These are phyloP conservation scores for Scenedesmus sp. DNA, from an alignment of 163 green algal species.

Conservation along the genomic window DNA sequence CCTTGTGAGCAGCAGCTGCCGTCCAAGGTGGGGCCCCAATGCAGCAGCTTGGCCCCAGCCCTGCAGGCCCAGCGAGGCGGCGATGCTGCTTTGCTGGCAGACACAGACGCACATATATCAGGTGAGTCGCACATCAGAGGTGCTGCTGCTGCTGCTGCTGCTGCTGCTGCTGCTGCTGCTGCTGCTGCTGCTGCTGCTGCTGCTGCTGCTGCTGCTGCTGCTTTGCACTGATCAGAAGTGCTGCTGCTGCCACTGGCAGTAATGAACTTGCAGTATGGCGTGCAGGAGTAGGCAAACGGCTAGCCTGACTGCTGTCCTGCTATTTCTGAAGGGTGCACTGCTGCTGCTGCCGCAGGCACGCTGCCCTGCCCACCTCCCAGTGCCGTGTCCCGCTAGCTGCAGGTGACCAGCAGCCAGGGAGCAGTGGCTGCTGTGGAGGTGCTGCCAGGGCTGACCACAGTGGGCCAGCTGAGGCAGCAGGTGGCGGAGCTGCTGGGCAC, in stretches of 20 bases:
- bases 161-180: background rate
- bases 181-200: background rate
- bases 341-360: background rate
- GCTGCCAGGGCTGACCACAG: conserved; percentile 8
- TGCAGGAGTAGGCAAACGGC: too few relatives aligned
- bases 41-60: background rate
- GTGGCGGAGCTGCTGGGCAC: background rate
- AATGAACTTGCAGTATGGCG: too few relatives aligned
- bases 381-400: background rate
- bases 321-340: too few relatives aligned
- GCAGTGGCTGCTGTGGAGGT: background rate
- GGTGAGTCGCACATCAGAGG: background rate
- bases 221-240: too few relatives aligned
- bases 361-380: background rate
- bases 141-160: background rate
- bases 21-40: background rate
- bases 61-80: background rate
- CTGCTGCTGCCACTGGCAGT: background rate
- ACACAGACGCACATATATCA: background rate
- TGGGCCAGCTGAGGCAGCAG: background rate
- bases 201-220: background rate
- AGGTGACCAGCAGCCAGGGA: background rate
- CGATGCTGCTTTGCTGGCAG: background rate
- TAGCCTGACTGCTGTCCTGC: too few relatives aligned
- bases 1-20: background rate